These are phyloP conservation scores for Dryas drummondii DNA, from an alignment of 306 rosid genomes.

Conservation along the genomic window DNA sequence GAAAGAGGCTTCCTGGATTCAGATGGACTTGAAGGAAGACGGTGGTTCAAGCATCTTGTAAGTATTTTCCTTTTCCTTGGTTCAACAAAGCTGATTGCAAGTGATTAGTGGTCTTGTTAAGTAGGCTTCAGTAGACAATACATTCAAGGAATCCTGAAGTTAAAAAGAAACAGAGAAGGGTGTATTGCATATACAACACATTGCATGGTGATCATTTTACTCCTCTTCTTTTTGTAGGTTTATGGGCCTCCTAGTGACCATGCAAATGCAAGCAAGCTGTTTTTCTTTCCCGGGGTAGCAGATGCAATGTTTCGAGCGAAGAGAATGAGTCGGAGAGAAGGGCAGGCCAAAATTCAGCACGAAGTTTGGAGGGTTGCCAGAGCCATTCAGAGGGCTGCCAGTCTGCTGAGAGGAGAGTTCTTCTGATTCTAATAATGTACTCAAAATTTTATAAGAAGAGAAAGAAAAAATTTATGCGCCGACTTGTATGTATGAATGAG, in stretches of 20 bases:
- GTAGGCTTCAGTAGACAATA: background rate
- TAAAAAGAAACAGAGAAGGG: background rate
- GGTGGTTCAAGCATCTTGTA: slow-evolving; percentile 93
- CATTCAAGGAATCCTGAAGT: background rate
- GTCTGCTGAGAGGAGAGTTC: slow-evolving; percentile 67
- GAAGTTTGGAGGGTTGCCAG: slow-evolving; percentile 91
- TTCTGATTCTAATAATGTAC: slow-evolving; percentile 23
- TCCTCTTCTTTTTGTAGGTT: slow-evolving; percentile 39
- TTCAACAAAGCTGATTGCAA: slow-evolving; percentile 5
- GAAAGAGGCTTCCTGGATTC: slow-evolving; percentile 78
- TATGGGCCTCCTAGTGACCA: slow-evolving; percentile 65
- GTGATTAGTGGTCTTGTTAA: background rate
- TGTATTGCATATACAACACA: background rate
- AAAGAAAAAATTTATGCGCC: background rate
- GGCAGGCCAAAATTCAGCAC: slow-evolving; percentile 53
- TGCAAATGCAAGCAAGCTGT: slow-evolving; percentile 54
- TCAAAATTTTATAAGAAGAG: background rate
- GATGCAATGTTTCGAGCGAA: slow-evolving; percentile 56
- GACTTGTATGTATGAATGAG: background rate
- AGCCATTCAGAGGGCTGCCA: slow-evolving; percentile 77
- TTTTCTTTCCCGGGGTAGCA: slow-evolving; percentile 76
- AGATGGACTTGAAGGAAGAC: slow-evolving; percentile 61
- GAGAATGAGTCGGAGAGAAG: slow-evolving; percentile 33
- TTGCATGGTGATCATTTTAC: background rate
- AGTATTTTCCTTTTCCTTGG: slow-evolving; percentile 31